Percentiles rank a stretch among this genome's conserved stretches.
These are phyloP conservation scores for Chimonanthus praecox DNA, from an alignment of 164 flowering plant species.

Conservation along the genomic window DNA sequence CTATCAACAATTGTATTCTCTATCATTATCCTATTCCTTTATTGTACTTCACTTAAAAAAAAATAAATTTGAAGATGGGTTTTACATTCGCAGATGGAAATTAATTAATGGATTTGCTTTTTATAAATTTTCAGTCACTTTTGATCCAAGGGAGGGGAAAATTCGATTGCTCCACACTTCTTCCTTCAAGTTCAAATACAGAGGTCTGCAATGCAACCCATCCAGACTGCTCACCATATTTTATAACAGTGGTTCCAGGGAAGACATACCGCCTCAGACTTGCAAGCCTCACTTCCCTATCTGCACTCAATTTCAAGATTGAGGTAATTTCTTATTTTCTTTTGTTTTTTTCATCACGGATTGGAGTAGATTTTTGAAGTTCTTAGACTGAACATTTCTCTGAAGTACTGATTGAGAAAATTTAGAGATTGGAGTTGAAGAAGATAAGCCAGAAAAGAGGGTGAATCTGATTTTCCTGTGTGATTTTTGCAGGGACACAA, in stretches of 20 bases:
- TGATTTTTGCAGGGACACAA: conserved; percentile 55
- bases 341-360: no score
- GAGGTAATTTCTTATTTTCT: conserved; percentile 37
- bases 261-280: conserved; percentile 73
- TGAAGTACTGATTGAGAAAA: no score
- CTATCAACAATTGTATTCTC: no score
- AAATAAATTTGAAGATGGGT: no score
- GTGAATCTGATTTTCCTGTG: neutral
- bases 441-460: neutral
- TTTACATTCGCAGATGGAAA: neutral
- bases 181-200: conserved; percentile 7
- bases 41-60: no score
- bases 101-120: neutral
- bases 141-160: conserved; percentile 79
- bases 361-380: no score
- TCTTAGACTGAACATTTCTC: no score
- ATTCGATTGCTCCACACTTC: conserved; percentile 51
- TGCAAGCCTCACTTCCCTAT: conserved; percentile 60
- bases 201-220: conserved; percentile 46
- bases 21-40: no score
- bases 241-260: conserved; percentile 59
- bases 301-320: conserved; percentile 74
- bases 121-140: conserved; percentile 52
- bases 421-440: no score
- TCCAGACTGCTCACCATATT: conserved; percentile 60